Base-by-base conservation (phyloP, 2,329 filamentous ascomycete species). In the Metarhizium robertsii region DNA sequence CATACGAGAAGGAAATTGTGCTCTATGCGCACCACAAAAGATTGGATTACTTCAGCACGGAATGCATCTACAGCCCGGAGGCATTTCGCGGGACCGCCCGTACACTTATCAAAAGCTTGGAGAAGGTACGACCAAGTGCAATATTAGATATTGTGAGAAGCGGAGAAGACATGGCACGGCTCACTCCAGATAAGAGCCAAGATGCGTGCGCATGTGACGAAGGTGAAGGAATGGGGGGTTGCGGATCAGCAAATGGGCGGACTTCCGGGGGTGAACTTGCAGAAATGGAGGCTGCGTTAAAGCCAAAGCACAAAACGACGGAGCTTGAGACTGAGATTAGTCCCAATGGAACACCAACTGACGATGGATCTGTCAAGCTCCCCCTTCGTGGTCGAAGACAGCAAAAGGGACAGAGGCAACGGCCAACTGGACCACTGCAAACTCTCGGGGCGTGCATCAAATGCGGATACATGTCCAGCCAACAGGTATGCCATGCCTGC, bases 1-100 rank as follows among this genome's bases (percentile, higher is more conserved):
- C 92, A 1, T 99, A 97, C 67, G 94, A 99, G 69, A 99, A 99
- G 74, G 94, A 99, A 69, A 99, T 99, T 62, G 94, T 99, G 18
- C 79, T 99, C 6, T 99, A 99, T 68, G 94, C 94, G 5, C 90
- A 97, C 67, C 91, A 99, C 75, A 95, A 94, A 72, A 92, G 92
- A 70, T 78, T 99, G 60, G 92, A 97, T 68, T 99, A 99, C 73
- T 99, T 99, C 73, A 96, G 86, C 65, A 99, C 94, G 0, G 94
- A 99, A 73, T 99, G 94, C 76, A 91, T 99, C 58, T 99, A 99
- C 75, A 96, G 90, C 54, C 94, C 94, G 0, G 94, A 99, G 71
- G 94, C 94, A 2, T 99, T 99, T 67, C 81, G 94, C 57, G 94
- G 94, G 3, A 96, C 90, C 61, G 94, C 94, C 2, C 82, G 94